Evolutionary conservation across 257 asterid genomes (phyloP).

Genomic region (Ophiorrhiza pumila): DNA sequence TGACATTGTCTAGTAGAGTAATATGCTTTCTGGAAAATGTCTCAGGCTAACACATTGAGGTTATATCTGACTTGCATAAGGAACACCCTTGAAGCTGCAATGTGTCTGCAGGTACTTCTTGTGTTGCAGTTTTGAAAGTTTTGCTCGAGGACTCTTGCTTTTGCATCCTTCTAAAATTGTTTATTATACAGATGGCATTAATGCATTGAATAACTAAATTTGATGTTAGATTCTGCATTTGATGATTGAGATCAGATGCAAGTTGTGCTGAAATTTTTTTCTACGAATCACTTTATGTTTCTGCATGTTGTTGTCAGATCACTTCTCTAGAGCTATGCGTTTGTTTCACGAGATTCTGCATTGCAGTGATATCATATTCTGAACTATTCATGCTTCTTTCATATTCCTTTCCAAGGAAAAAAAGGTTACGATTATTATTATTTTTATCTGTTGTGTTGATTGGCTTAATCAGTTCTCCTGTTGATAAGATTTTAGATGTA

Average conservation of each 20-base stretch:
- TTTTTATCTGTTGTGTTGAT: not conserved
- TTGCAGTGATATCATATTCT: not conserved
- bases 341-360: not conserved
- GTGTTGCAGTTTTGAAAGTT: constrained; percentile 17
- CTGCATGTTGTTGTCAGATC: not conserved
- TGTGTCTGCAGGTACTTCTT: constrained; percentile 79
- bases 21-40: not conserved
- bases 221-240: not conserved
- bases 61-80: constrained; percentile 76
- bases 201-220: not conserved
- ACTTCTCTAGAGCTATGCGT: no score
- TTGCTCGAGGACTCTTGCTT: not conserved
- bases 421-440: not conserved
- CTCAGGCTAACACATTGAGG: constrained; percentile 46
- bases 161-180: not conserved
- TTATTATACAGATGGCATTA: not conserved
- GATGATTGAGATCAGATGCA: not conserved
- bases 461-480: not conserved
- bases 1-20: not conserved
- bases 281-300: not conserved
- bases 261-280: not conserved
- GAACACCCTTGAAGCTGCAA: constrained; percentile 83
- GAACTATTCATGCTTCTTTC: not conserved
- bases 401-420: not conserved
- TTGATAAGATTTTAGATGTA: not conserved